A percentile compares a stretch with the other conserved stretches of the same genome.
Conservation (phyloP, 208 protist species). For the Crithidia brevicula region DNA sequence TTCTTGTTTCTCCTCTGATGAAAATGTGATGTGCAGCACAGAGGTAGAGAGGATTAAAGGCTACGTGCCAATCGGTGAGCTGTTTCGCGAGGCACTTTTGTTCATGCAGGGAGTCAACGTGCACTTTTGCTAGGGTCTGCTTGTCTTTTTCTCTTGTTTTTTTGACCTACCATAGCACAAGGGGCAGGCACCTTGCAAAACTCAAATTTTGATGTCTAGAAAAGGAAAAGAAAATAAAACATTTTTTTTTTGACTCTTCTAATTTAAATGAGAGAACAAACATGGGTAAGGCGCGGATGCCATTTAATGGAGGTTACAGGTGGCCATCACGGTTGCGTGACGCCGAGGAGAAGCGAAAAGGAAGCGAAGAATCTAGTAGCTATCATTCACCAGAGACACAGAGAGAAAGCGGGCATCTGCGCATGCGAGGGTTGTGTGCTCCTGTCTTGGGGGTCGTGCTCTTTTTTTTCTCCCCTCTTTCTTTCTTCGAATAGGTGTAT, state of each 20-base stretch:
- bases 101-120: too few relatives aligned
- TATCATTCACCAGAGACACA: neutral
- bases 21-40: too few relatives aligned
- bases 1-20: neutral
- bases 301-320: too few relatives aligned
- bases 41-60: neutral
- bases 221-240: too few relatives aligned
- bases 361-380: neutral
- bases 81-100: too few relatives aligned
- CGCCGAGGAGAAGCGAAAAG: too few relatives aligned
- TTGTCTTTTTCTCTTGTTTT: neutral
- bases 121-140: neutral
- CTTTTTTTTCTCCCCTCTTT: too few relatives aligned
- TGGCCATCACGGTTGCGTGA: neutral
- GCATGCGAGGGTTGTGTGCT: neutral
- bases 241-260: too few relatives aligned
- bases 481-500: neutral
- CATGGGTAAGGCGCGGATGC: too few relatives aligned
- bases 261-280: too few relatives aligned
- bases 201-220: too few relatives aligned
- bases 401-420: too few relatives aligned
- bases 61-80: neutral
- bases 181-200: neutral
- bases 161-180: neutral
- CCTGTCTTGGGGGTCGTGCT: neutral